Evolutionary conservation across 2,329 filamentous ascomycete species (phyloP), one percentile per base, ranked within the genome.

Genomic region (Aspergillus terreus): DNA sequence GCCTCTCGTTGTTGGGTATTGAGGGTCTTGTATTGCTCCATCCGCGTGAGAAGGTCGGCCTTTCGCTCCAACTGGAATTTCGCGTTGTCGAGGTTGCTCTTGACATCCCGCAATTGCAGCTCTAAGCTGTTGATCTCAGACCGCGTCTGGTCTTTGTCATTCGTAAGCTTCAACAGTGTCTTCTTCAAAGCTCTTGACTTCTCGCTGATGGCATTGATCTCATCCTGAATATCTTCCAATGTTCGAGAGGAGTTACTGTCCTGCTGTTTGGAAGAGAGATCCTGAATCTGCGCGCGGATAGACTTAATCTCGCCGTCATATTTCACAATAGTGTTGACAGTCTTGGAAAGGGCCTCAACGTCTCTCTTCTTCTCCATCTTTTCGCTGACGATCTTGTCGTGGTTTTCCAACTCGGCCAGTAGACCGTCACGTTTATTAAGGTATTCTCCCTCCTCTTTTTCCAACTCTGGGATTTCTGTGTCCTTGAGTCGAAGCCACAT

Each of bases 11-110:
- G 86, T 57, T 87, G 81, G 19, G 64, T 68, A 57, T 85, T 88
- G 40, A 86, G 81, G 9, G 82, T 82, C 63, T 85, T 90, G 58
- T 89, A 80, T 50, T 87, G 82, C 53, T 90, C 83, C 30, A 97
- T 83, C 56, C 91, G 88, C 38, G 76, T 75, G 55, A 83, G 77
- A 19, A 96, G 76, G 41, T 82, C 80, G 36, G 81, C 79, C 74
- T 92, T 96, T 71, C 89, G 90, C 67, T 95, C 90, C 23, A 97
- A 77, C 62, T 92, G 85, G 52, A 87, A 85, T 44, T 81, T 79
- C 1, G 87, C 83, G 47, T 81, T 82, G 60, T 80, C 85, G 47
- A 96, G 78, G 58, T 87, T 87, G 64, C 86, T 87, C 54, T 81
- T 83, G 38, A 88, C 75, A 69, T 95, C 88, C 62, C 88, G 86